phyloP scores from a whole-genome alignment of 495 filamentous ascomycete species.

The Penicillium atrosanguineum region DNA sequence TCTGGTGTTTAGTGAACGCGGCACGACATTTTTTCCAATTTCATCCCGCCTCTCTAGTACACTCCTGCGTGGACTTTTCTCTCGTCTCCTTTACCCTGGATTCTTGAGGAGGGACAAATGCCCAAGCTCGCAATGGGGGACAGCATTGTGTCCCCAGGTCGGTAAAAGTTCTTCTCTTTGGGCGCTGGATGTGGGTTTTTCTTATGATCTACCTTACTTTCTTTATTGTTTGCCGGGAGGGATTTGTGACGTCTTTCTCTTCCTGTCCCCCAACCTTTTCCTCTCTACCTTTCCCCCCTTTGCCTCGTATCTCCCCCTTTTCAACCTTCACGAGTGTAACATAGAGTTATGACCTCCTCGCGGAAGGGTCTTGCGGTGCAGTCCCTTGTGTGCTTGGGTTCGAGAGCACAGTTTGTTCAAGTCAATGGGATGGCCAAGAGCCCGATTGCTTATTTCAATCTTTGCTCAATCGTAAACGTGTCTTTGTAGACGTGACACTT shows the following conservation, averaged over 20 bases:
- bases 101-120: not conserved
- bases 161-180: conserved; percentile 22
- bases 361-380: conserved; percentile 13
- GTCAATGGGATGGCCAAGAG: conserved; percentile 9
- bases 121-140: not conserved
- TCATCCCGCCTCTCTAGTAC: conserved; percentile 15
- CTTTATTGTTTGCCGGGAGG: conserved; percentile 23
- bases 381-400: conserved; percentile 1
- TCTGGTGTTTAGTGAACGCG: conserved; percentile 36
- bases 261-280: conserved; percentile 22
- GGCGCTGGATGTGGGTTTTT: conserved; percentile 18
- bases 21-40: conserved; percentile 31
- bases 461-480: not conserved
- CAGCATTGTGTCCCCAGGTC: conserved; percentile 9
- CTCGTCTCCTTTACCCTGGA: conserved; percentile 2
- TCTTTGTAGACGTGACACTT: not conserved
- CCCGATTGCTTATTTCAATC: not conserved
- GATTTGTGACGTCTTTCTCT: conserved; percentile 36
- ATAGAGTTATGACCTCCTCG: conserved; percentile 42
- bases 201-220: conserved; percentile 14
- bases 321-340: conserved; percentile 31
- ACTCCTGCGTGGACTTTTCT: conserved; percentile 3
- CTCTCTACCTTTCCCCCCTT: conserved; percentile 4
- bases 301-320: conserved; percentile 14
- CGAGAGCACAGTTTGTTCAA: conserved; percentile 3